Conservation (phyloP, 306 rosid genomes). For the Hylodesmum podocarpum region DNA sequence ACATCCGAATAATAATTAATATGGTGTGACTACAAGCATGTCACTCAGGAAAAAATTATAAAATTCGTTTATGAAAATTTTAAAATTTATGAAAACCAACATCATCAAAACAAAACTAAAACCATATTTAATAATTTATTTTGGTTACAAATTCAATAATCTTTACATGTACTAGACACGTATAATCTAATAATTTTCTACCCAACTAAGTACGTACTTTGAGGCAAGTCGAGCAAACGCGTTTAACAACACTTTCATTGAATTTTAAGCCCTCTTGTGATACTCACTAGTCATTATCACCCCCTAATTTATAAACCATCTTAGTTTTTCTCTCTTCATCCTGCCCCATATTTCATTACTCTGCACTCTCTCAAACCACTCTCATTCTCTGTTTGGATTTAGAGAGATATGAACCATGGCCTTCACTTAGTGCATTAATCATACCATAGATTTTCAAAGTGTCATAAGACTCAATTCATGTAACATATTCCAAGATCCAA, state of each 20-base stretch:
- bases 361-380: not conserved
- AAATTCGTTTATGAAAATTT: not conserved
- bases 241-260: slow-evolving; percentile 12
- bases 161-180: not conserved
- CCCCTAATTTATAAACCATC: slow-evolving; percentile 24
- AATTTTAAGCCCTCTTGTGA: slow-evolving; percentile 20
- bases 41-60: not conserved
- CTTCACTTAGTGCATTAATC: not conserved
- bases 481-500: slow-evolving; percentile 34
- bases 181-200: not conserved
- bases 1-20: too few species aligned
- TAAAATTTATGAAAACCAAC: not conserved
- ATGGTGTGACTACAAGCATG: not conserved
- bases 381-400: not conserved
- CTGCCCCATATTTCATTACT: slow-evolving; percentile 10
- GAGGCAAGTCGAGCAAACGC: not conserved
- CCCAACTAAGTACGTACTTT: not conserved
- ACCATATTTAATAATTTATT: not conserved
- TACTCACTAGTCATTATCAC: not conserved
- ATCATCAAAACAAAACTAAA: not conserved
- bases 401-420: not conserved
- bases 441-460: not conserved
- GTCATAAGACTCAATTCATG: not conserved
- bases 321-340: slow-evolving; percentile 9
- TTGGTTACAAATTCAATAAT: not conserved